phyloP scores from a whole-genome alignment of 1,284 basidiomycete species.

The Rhodotorula sp. region DNA sequence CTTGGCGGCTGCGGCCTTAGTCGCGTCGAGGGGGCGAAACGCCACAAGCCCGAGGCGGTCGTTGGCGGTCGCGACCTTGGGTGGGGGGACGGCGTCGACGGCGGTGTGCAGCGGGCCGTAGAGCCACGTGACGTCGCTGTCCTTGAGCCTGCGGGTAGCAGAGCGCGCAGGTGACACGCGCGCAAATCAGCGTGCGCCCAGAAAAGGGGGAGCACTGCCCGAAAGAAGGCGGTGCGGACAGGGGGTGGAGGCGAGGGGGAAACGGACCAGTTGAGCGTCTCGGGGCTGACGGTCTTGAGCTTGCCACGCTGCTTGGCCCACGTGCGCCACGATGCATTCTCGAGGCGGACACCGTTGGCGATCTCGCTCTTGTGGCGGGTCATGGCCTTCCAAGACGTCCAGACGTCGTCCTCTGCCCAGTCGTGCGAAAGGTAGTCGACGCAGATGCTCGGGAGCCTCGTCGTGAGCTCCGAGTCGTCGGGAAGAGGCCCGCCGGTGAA shows the following conservation, averaged over 20 bases:
- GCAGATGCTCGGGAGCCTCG: slow-evolving; percentile 60
- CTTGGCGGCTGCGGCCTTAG: slow-evolving; percentile 24
- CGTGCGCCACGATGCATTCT: slow-evolving; percentile 97
- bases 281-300: slow-evolving; percentile 90
- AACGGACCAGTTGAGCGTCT: slow-evolving; percentile 95
- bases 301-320: slow-evolving; percentile 99
- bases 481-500: slow-evolving; percentile 47
- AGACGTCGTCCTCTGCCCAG: slow-evolving; percentile 98
- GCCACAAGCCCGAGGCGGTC: slow-evolving; percentile 59
- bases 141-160: slow-evolving; percentile 77
- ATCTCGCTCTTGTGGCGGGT: slow-evolving; percentile 98
- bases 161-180: background rate
- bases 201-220: background rate
- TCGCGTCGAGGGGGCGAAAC: slow-evolving; percentile 38
- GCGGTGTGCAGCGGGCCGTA: slow-evolving; percentile 96
- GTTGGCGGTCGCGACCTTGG: slow-evolving; percentile 57
- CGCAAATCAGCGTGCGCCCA: background rate
- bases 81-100: slow-evolving; percentile 65
- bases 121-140: slow-evolving; percentile 98
- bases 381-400: slow-evolving; percentile 98
- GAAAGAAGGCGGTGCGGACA: background rate
- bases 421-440: slow-evolving; percentile 79
- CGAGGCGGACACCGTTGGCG: slow-evolving; percentile 88
- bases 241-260: background rate
- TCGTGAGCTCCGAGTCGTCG: slow-evolving; percentile 58